Percentiles rank a stretch among this genome's conserved stretches.
phyloP scores from a whole-genome alignment of 805 yeast species.

The Cyberlindnera mycetangii region DNA sequence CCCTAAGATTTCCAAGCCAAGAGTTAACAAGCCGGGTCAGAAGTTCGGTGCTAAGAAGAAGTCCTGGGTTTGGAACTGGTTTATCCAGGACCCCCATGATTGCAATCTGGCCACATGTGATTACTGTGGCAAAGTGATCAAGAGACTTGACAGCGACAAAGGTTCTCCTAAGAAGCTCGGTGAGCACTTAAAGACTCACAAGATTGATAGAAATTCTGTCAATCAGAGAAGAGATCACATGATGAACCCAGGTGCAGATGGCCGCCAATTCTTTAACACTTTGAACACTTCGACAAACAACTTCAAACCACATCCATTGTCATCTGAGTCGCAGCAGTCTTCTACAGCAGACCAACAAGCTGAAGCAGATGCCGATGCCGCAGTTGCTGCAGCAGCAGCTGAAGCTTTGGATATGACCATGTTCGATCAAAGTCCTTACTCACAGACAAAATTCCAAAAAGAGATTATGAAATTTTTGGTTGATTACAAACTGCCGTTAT shows the following conservation, averaged over 20 bases:
- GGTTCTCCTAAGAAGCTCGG: constrained; percentile 58
- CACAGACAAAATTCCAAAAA: constrained; percentile 46
- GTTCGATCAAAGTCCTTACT: constrained; percentile 42
- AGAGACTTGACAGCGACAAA: constrained; percentile 48
- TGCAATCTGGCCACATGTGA: constrained; percentile 53
- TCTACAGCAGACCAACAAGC: neutral
- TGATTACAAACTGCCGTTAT: constrained; percentile 50
- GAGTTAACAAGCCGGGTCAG: constrained; percentile 49
- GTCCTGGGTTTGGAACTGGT: constrained; percentile 66
- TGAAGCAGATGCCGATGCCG: neutral
- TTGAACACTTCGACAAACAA: constrained; percentile 15
- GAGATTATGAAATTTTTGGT: constrained; percentile 47
- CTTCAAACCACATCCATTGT: constrained; percentile 16
- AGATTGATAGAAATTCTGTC: constrained; percentile 38
- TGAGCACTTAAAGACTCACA: constrained; percentile 56
- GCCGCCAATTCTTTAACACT: constrained; percentile 33
- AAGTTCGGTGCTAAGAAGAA: constrained; percentile 59
- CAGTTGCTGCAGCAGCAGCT: constrained; percentile 2
- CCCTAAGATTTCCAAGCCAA: constrained; percentile 22
- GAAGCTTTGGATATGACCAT: constrained; percentile 11
- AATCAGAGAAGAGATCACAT: constrained; percentile 37
- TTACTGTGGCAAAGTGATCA: constrained; percentile 47
- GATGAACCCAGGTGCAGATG: constrained; percentile 6
- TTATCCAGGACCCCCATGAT: constrained; percentile 46
- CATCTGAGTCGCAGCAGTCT: constrained; percentile 5